Conservation (phyloP, 768 basidiomycete genomes). For the Boletus tylopilopsis region DNA sequence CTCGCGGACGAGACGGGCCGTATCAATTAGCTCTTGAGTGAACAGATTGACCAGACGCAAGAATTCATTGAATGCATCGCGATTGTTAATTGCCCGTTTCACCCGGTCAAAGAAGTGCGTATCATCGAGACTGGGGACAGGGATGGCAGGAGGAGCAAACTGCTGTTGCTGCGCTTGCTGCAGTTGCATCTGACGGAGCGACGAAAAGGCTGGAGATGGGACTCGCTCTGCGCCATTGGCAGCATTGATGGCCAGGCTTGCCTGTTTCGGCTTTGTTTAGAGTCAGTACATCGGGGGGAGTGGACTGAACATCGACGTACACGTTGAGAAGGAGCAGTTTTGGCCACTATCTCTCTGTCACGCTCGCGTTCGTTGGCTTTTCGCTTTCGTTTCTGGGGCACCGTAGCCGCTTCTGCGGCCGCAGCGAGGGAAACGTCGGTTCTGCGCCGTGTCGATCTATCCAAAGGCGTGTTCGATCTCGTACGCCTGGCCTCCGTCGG, state of each 20-base stretch:
- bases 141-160: constrained; percentile 14
- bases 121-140: constrained; percentile 43
- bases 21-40: constrained; percentile 90
- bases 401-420: constrained; percentile 33
- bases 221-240: constrained; percentile 20
- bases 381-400: constrained; percentile 69
- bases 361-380: constrained; percentile 46
- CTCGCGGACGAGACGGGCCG: constrained; percentile 76
- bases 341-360: constrained; percentile 32
- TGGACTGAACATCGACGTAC: constrained; percentile 12
- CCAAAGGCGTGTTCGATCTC: constrained; percentile 34
- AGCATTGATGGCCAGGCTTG: constrained; percentile 10
- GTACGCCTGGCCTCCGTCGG: constrained; percentile 29
- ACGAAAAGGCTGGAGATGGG: constrained; percentile 20
- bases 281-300: constrained; percentile 1
- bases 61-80: constrained; percentile 90
- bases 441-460: constrained; percentile 40
- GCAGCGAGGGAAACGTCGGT: constrained; percentile 44
- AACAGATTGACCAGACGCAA: constrained; percentile 93
- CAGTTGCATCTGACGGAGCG: constrained; percentile 22
- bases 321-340: constrained; percentile 20
- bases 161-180: constrained; percentile 23
- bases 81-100: constrained; percentile 63
- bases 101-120: constrained; percentile 92
- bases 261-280: constrained; percentile 23